Base-by-base conservation (phyloP, 2,329 filamentous ascomycete species). In the Cladorrhinum sp. region DNA sequence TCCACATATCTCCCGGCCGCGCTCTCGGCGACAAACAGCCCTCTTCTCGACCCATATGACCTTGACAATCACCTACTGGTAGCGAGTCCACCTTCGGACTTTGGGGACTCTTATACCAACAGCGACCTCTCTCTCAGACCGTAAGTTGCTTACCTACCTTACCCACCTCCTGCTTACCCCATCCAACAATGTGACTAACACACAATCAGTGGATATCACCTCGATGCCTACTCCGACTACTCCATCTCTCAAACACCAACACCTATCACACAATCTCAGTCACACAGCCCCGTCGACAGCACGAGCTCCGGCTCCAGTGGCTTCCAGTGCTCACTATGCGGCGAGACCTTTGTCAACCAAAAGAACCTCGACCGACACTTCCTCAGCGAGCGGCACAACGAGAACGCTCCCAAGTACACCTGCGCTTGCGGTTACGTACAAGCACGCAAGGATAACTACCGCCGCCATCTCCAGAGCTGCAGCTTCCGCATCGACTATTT, bases 371-470 rank as follows among this genome's bases (percentile, higher is more conserved):
- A 54, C 3, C 32, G 57, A 6, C 57, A 59, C 38, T 41, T 53
- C 57, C 38, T 50, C 32, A 29, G 29, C 16, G 50, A 54, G 29
- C 52, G 45, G 23, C 57, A 59, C 50, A 49, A 32, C 24, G 10
- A 20, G 24, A 9, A 27, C 6, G 57, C 45, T 8, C 32, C 36
- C 22, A 53, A 54, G n/a, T 59, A 13, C 36, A 45, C 13, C 2
- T 59, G 57, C 36, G 57, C 50, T 2, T 59, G 57, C 50, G 25
- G 23, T 22, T 59, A 49, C 18, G 18, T 23, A 1, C 50, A 50
- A 20, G 57, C 57, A 2, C 57, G 57, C 20, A 59, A 59, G 57
- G 57, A 59, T 23, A 52, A 53, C 23, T 59, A 59, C 36, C 23
- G 50, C 9, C 32, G 57, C 3, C 57, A 59, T 20, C 57, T 59